phyloP scores from a whole-genome alignment of 768 basidiomycete genomes.

The Psilocybe azurescens region DNA sequence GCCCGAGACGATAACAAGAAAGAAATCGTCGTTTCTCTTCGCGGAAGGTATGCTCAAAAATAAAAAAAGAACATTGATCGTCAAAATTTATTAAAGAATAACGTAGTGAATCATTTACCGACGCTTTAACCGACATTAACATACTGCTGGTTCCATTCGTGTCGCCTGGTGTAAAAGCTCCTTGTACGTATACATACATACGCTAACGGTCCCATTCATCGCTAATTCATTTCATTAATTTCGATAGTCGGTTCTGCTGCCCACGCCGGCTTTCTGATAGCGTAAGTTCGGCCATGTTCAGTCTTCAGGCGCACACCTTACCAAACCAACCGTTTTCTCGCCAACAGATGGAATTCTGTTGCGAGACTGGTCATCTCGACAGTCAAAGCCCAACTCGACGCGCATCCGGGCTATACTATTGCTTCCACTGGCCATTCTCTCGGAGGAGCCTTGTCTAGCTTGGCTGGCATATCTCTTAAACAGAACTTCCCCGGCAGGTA shows the following conservation, averaged over 20 bases:
- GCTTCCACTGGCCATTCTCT: slow-evolving; percentile 54
- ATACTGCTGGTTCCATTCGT: slow-evolving; percentile 44
- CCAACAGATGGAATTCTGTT: slow-evolving; percentile 41
- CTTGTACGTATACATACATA: slow-evolving; percentile 25
- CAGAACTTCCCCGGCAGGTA: slow-evolving; percentile 42
- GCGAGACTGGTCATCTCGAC: slow-evolving; percentile 39
- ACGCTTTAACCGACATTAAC: slow-evolving; percentile 44
- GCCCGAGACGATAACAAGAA: slow-evolving; percentile 49
- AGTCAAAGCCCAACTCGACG: slow-evolving; percentile 34
- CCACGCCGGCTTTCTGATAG: slow-evolving; percentile 49
- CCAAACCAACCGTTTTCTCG: slow-evolving; percentile 27
- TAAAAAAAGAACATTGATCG: slow-evolving; percentile 35
- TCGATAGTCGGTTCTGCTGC: slow-evolving; percentile 39
- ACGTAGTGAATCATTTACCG: slow-evolving; percentile 39
- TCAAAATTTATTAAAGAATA: neutral
- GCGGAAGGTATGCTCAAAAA: slow-evolving; percentile 17
- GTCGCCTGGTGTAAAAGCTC: slow-evolving; percentile 42
- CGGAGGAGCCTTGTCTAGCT: slow-evolving; percentile 50
- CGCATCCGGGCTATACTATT: slow-evolving; percentile 39
- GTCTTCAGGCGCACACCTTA: neutral
- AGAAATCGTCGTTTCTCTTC: slow-evolving; percentile 50
- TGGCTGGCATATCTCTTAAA: slow-evolving; percentile 46
- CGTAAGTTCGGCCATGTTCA: slow-evolving; percentile 31
- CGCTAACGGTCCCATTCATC: neutral
- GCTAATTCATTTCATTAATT: slow-evolving; percentile 3